Base-by-base conservation (phyloP, 768 basidiomycete genomes). In the Kwoniella newhampshirensis region DNA sequence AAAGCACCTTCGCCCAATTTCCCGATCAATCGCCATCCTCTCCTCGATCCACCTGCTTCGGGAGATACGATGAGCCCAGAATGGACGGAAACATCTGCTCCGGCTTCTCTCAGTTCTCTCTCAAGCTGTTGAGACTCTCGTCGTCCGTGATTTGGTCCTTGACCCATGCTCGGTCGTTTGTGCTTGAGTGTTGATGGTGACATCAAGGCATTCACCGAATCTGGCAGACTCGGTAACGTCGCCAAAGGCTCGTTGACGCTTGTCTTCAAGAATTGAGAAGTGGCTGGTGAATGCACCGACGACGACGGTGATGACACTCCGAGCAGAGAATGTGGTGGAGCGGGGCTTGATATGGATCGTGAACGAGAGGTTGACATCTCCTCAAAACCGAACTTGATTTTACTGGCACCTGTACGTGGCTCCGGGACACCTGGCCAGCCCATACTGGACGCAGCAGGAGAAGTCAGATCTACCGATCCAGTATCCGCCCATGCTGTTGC, bases 1-100 rank as follows among this genome's bases (percentile, higher is more conserved):
- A 76, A 76, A 1, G 75, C 75, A 12, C 75, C 75, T 62, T 76
- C 72, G 2, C 75, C 75, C 12, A 76, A 49, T 13, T 67, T 59
- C n/a, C 54, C 56, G 9, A 60, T 62, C 13, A 76, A 32, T 32
- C 30, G 63, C 74, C 71, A 73, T 18, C 42, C 45, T 25, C 49
- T 57, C 28, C 20, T 43, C 7, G 23, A 18, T 41, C 47, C 54
- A 23, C 51, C 36, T 15, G 18, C 49, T 32, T 51, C 64, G 28
- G 60, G 27, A 30, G 15, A 17, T 0, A 65, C 21, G 30, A 65
- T n/a, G 37, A 54, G 44, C 2, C 58, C 63, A 11, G 51, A 17
- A 12, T 42, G 23, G 0, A 40, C 25, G 4, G 47, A 54, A 11
- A 55, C 49, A 18, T 17, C 53, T 15, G 30, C 46, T 20, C 25